phyloP scores from a whole-genome alignment of 352 stramenopile genomes.

The Thalassiosira oceanica region DNA sequence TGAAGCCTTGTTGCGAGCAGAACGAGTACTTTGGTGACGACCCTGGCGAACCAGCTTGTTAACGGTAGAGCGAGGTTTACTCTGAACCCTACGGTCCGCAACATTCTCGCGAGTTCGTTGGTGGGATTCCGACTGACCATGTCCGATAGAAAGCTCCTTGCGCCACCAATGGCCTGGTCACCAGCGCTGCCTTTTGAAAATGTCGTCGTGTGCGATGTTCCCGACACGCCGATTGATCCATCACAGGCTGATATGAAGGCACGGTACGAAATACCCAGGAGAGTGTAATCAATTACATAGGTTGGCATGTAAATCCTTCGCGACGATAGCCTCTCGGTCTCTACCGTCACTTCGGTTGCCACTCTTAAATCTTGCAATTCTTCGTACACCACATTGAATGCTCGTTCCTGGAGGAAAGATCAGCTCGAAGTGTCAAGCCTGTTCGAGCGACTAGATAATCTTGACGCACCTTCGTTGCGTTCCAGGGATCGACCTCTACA shows the following conservation, averaged over 20 bases:
- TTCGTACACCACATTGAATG: conserved; percentile 56
- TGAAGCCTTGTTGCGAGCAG: conserved; percentile 44
- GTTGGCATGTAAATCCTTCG: conserved; percentile 76
- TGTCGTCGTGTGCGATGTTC: conserved; percentile 56
- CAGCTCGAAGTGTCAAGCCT: too few species aligned
- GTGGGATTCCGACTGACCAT: conserved; percentile 7
- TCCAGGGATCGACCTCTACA: conserved; percentile 76
- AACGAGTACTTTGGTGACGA: conserved; percentile 16
- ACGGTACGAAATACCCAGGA: conserved; percentile 64
- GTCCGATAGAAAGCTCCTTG: conserved; percentile 30
- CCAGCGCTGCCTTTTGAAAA: conserved; percentile 12
- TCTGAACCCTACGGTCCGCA: conserved; percentile 42
- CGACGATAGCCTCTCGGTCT: conserved; percentile 58
- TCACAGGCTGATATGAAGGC: conserved; percentile 75
- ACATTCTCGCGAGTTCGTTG: conserved; percentile 9
- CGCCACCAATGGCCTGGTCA: conserved; percentile 4
- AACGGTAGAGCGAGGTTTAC: conserved; percentile 20
- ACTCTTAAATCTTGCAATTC: conserved; percentile 50
- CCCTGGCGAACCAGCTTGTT: too few species aligned
- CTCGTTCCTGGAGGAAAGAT: too few species aligned
- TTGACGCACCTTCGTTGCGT: conserved; percentile 64
- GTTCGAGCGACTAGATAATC: too few species aligned
- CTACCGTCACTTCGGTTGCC: conserved; percentile 46
- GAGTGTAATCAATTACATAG: conserved; percentile 72
- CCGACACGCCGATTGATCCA: conserved; percentile 52